Base-by-base conservation (phyloP, 306 rosid genomes). In the Myrica gale region DNA sequence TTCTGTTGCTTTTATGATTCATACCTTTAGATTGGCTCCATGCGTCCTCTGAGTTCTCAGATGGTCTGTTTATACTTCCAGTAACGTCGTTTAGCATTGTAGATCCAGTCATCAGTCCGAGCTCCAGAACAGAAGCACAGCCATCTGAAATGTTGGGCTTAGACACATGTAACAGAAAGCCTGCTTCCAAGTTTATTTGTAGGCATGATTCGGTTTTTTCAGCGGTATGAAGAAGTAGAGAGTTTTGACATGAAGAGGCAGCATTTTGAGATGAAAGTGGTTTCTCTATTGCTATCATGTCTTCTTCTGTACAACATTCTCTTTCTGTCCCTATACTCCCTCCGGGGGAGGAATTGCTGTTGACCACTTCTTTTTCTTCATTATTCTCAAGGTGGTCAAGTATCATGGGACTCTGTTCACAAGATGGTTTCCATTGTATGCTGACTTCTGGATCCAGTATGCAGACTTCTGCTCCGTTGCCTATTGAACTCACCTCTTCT, bases 171-270 rank as follows among this genome's bases (percentile, higher is more conserved):
- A 92, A 86, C 46, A 79, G 84, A 78, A 84, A 86, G 82, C 87
- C 95, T 54, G 85, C 79, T 82, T 88, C 95, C 44, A 95, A 91
- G 85, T 94, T 88, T 85, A 93, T 88, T 71, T 85, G 94, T 11
- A 79, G 82, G 74, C 85, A 89, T 16, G 90, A 89, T 68, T 86
- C 86, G 10, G 87, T 55, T 74, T 87, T 90, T 72, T 92, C 97
- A 75, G 79, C 82, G 76, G 88, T 83, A 78, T 85, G 97, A 68
- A 88, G 79, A 73, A 70, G 74, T 71, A 87, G 82, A 77, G 82
- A 87, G 62, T 83, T 80, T 78, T 89, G 96, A 77, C 84, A 88
- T 69, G 88, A 82, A 76, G 82, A 32, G 76, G 51, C 83, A 76
- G 86, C 84, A 83, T 79, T 69, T 72, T 80, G 88, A 47, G 78